A percentile compares a stretch with the other conserved stretches of the same genome.
These are phyloP conservation scores for Diaporthe australafricana DNA, from an alignment of 2,329 filamentous ascomycete genomes.

Conservation along the genomic window DNA sequence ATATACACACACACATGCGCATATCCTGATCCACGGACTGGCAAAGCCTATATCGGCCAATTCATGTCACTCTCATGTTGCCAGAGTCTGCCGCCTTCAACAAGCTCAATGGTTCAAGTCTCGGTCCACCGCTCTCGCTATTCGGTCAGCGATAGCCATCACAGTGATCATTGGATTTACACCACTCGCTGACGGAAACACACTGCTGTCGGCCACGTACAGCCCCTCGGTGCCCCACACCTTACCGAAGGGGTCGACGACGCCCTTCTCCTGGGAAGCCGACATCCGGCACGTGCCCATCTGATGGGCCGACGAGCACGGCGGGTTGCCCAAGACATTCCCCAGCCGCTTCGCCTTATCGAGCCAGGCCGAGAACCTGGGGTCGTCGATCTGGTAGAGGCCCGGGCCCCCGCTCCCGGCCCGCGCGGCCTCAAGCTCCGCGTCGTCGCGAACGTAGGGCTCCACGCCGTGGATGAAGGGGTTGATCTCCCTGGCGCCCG, in stretches of 20 bases:
- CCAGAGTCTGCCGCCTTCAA: background rate
- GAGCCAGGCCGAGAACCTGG: constrained; percentile 72
- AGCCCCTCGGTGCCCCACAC: constrained; percentile 76
- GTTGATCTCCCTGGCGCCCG: constrained; percentile 85
- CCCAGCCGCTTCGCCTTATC: constrained; percentile 58
- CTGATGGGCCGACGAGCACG: constrained; percentile 81
- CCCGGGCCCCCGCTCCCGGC: constrained; percentile 38
- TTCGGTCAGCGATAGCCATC: constrained; percentile 78
- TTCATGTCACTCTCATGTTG: background rate
- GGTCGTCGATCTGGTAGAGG: constrained; percentile 64
- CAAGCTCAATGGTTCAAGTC: constrained; percentile 50
- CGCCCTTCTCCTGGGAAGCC: constrained; percentile 59
- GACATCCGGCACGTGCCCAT: constrained; percentile 85
- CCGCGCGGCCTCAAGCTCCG: constrained; percentile 18
- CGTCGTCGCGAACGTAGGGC: constrained; percentile 65
- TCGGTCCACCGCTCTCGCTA: constrained; percentile 66
- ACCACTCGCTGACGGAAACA: constrained; percentile 81
- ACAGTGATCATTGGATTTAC: constrained; percentile 86
- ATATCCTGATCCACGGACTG: no score
- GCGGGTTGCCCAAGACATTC: constrained; percentile 61
- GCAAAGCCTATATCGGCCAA: no score
- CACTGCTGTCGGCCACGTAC: constrained; percentile 80
- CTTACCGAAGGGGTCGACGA: constrained; percentile 67
- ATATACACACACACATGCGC: no score
- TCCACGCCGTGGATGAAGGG: constrained; percentile 70